phyloP scores from a whole-genome alignment of 2,329 filamentous ascomycete genomes.

The Penicillium sp. region DNA sequence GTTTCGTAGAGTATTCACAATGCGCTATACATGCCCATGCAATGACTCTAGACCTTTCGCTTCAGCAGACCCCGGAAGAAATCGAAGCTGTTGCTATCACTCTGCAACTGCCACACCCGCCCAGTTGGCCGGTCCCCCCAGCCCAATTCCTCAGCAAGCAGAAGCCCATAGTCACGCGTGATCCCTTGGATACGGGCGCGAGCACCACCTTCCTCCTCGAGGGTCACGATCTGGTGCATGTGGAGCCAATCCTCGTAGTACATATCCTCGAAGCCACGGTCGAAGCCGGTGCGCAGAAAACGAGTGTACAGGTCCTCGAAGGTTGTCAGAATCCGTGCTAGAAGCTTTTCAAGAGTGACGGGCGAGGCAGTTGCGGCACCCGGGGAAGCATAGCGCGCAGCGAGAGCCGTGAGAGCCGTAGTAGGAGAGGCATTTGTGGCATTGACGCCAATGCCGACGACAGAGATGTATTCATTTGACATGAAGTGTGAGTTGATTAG shows the following conservation, averaged over 20 bases:
- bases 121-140: slow-evolving; percentile 71
- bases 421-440: slow-evolving; percentile 80
- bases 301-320: slow-evolving; percentile 74
- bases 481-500: slow-evolving; percentile 84
- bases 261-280: slow-evolving; percentile 64
- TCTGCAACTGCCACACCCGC: slow-evolving; percentile 78
- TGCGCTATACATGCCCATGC: not conserved
- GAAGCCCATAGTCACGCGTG: slow-evolving; percentile 83
- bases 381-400: slow-evolving; percentile 46
- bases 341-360: slow-evolving; percentile 72
- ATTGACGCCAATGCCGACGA: slow-evolving; percentile 85
- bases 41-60: slow-evolving; percentile 62
- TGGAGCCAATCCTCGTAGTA: slow-evolving; percentile 90
- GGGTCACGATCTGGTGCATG: slow-evolving; percentile 66
- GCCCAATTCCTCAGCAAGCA: slow-evolving; percentile 79
- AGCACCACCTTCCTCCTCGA: slow-evolving; percentile 76
- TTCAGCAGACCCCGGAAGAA: slow-evolving; percentile 87
- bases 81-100: slow-evolving; percentile 97
- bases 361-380: slow-evolving; percentile 57
- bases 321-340: slow-evolving; percentile 72
- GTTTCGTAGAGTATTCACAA: not conserved
- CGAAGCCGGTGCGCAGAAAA: slow-evolving; percentile 76
- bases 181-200: slow-evolving; percentile 80
- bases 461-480: slow-evolving; percentile 72
- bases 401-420: slow-evolving; percentile 75